Evolutionary conservation across 495 filamentous ascomycete species (phyloP).

Genomic region (Tuber umbilicatum): DNA sequence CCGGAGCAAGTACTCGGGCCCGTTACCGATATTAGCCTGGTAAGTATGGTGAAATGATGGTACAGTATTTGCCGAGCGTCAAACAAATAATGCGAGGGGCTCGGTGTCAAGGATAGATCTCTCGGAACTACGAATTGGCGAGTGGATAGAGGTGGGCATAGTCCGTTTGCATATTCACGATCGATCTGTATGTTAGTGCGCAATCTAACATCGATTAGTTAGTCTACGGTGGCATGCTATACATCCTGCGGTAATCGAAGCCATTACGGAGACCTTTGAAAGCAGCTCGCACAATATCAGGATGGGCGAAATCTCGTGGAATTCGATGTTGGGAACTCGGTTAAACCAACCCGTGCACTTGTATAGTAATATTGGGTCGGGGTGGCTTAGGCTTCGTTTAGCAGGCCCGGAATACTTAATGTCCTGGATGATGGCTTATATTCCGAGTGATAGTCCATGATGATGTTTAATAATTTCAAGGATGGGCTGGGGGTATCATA

Average conservation of each 20-base stretch:
- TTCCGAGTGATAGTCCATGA: neutral
- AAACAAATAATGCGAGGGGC: neutral
- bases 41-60: neutral
- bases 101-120: neutral
- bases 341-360: neutral
- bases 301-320: neutral
- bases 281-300: neutral
- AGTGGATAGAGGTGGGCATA: slow-evolving; percentile 2
- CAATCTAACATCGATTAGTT: neutral
- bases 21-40: neutral
- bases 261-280: neutral
- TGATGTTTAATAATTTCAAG: neutral
- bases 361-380: neutral
- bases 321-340: neutral
- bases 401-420: neutral
- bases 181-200: neutral
- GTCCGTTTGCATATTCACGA: neutral
- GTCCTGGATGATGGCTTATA: neutral
- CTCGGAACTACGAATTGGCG: neutral
- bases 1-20: neutral
- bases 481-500: neutral
- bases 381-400: neutral
- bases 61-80: neutral
- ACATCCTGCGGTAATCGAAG: neutral
- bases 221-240: neutral